phyloP scores from a whole-genome alignment of 352 stramenopile genomes.

The Thraustotheca clavata region DNA sequence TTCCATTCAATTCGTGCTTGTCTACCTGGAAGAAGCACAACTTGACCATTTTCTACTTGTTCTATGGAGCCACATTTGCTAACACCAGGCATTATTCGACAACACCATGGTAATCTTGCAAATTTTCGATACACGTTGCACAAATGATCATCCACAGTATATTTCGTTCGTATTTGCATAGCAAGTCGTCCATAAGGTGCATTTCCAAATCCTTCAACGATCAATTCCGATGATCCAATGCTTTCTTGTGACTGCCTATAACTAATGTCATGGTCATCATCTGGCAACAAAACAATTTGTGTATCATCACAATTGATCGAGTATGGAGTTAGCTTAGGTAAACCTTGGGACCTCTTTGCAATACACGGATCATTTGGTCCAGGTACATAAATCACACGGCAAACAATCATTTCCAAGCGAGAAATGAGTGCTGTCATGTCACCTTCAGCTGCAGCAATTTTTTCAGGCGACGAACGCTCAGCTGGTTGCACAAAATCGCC shows the following conservation, averaged over 20 bases:
- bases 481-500: conserved; percentile 48
- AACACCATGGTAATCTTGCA: conserved; percentile 15
- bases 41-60: conserved; percentile 19
- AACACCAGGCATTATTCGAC: neutral
- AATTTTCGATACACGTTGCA: conserved; percentile 15
- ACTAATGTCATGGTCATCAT: neutral
- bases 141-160: neutral
- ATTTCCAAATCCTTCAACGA: conserved; percentile 8
- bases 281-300: neutral
- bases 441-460: conserved; percentile 62
- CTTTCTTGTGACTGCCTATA: neutral
- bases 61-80: neutral
- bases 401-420: conserved; percentile 80
- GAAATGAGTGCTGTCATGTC: conserved; percentile 86
- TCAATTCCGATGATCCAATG: neutral
- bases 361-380: conserved; percentile 65
- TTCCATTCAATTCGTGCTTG: neutral
- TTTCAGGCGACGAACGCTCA: conserved; percentile 32
- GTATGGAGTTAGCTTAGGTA: conserved; percentile 71
- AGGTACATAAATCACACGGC: conserved; percentile 74
- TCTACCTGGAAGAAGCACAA: conserved; percentile 5
- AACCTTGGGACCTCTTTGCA: conserved; percentile 33
- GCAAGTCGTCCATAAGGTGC: neutral
- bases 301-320: conserved; percentile 56
- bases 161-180: conserved; percentile 9